Conservation (phyloP, 164 flowering plant genomes). For the Malania oleifera region DNA sequence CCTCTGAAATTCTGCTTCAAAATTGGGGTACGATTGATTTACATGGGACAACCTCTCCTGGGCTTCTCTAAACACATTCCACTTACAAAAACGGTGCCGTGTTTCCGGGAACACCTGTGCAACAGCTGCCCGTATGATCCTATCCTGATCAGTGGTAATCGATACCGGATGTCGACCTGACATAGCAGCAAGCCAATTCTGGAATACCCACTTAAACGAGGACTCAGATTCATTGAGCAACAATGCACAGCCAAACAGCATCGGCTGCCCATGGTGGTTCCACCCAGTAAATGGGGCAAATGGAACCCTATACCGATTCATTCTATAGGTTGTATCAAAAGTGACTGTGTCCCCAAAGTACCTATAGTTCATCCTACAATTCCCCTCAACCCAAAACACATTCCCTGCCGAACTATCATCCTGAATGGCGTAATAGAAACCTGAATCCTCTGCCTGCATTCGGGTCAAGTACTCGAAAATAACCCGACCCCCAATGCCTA, state of each 20-base stretch:
- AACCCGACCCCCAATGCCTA: conserved; percentile 35
- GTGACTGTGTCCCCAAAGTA: conserved; percentile 44
- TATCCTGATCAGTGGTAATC: conserved; percentile 47
- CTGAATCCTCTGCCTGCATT: conserved; percentile 35
- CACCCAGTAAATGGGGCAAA: conserved; percentile 47
- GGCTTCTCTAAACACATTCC: conserved; percentile 42
- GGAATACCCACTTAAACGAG: conserved; percentile 43
- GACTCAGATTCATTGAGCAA: conserved; percentile 46
- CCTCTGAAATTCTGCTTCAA: conserved; percentile 42
- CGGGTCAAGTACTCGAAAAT: conserved; percentile 37
- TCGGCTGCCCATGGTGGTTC: conserved; percentile 51
- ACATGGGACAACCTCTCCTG: conserved; percentile 39
- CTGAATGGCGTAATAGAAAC: conserved; percentile 37
- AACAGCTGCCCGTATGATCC: conserved; percentile 38
- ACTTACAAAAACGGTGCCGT: conserved; percentile 44
- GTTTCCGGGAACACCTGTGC: conserved; percentile 41
- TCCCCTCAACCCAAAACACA: conserved; percentile 44
- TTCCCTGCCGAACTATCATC: conserved; percentile 25
- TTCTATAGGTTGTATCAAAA: conserved; percentile 41
- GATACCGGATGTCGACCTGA: conserved; percentile 43
- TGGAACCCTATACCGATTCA: conserved; percentile 36
- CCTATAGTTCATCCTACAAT: conserved; percentile 28
- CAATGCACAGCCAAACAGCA: conserved; percentile 40
- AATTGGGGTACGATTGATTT: conserved; percentile 29
- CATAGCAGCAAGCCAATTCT: conserved; percentile 57